phyloP scores from a whole-genome alignment of 2,329 filamentous ascomycete genomes.

The Knoxdaviesia proteae region DNA sequence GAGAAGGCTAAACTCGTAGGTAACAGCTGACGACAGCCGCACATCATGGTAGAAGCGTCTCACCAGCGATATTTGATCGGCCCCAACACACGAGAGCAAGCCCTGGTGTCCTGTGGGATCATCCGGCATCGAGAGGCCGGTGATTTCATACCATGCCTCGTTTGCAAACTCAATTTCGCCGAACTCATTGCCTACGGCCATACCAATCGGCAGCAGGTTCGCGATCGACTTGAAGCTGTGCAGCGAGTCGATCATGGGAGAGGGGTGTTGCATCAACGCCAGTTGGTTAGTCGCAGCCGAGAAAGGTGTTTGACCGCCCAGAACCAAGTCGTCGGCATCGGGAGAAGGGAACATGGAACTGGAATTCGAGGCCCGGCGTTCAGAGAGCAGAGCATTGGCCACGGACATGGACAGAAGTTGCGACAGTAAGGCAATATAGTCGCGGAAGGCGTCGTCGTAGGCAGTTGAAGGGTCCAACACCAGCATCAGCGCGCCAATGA shows the following conservation, averaged over 20 bases:
- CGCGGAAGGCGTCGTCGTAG: slow-evolving; percentile 52
- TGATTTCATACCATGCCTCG: slow-evolving; percentile 38
- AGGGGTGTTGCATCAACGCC: slow-evolving; percentile 4
- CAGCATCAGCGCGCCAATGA: slow-evolving; percentile 46
- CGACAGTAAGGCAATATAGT: slow-evolving; percentile 36
- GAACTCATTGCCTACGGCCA: slow-evolving; percentile 46
- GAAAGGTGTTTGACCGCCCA: no score
- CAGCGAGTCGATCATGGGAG: slow-evolving; percentile 9
- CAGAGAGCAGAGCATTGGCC: no score
- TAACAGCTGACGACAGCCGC: slow-evolving; percentile 9
- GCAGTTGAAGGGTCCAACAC: slow-evolving; percentile 51
- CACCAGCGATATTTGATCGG: slow-evolving; percentile 22
- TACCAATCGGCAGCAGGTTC: slow-evolving; percentile 53
- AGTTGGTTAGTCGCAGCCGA: no score
- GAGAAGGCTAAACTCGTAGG: slow-evolving; percentile 19
- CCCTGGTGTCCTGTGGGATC: slow-evolving; percentile 13
- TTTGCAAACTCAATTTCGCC: slow-evolving; percentile 53
- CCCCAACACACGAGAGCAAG: slow-evolving; percentile 22
- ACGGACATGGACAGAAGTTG: no score
- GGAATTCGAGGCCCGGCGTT: no score
- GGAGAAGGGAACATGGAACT: no score
- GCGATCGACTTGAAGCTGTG: slow-evolving; percentile 49
- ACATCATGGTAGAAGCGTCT: slow-evolving; percentile 18
- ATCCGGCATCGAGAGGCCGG: slow-evolving; percentile 16
- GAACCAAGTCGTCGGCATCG: no score